These are phyloP conservation scores for Panicum miliaceum DNA, from an alignment of 176 grass and related monocot species.

Conservation along the genomic window DNA sequence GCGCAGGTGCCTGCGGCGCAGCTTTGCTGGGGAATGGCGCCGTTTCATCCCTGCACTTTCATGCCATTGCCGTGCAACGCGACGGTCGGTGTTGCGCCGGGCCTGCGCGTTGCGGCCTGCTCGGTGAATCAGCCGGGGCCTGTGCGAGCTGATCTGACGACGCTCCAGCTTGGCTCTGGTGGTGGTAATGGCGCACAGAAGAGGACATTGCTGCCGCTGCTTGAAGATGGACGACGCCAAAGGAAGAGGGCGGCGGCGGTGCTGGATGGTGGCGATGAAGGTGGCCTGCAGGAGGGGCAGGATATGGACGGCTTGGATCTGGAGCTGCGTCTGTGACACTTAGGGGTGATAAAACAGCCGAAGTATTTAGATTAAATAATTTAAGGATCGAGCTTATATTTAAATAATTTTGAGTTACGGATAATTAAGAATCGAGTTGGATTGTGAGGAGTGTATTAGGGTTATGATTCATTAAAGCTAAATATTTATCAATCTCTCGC, in stretches of 20 bases:
- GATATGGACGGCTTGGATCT: not conserved
- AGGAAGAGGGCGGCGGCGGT: not conserved
- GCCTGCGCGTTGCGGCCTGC: not conserved
- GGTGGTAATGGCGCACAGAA: not conserved
- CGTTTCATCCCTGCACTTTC: not conserved
- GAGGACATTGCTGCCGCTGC: not conserved
- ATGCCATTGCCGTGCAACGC: not conserved
- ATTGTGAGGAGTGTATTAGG: no score
- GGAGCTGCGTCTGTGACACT: slow-evolving; percentile 7
- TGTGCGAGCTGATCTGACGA: not conserved
- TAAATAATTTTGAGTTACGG: no score
- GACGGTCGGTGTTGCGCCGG: no score
- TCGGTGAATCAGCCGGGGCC: not conserved
- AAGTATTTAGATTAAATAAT: no score
- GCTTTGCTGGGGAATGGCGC: not conserved
- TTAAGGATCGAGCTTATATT: no score
- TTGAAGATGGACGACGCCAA: not conserved
- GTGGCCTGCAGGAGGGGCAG: not conserved
- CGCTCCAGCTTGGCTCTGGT: not conserved
- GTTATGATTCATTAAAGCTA: no score
- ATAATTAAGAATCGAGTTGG: no score
- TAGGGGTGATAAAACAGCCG: no score
- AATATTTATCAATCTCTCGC: no score
- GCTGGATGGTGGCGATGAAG: not conserved
- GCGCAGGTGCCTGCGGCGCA: no score